Percentiles rank a stretch among this genome's conserved stretches.
Evolutionary conservation across 2,329 filamentous ascomycete species (phyloP).

Genomic region (Claviceps spartinae): DNA sequence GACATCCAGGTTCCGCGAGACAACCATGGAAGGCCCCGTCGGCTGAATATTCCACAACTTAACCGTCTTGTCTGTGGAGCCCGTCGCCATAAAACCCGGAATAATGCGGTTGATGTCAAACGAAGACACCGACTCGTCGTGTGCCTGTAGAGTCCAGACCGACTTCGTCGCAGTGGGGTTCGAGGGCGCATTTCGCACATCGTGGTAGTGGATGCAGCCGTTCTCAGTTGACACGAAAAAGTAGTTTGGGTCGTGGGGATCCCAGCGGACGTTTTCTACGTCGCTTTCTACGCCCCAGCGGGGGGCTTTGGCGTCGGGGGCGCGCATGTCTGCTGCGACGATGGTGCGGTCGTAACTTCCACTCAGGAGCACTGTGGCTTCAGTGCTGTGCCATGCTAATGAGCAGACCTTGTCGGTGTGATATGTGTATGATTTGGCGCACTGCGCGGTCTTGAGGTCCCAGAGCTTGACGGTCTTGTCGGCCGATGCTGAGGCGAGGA

Average conservation of each 20-base stretch:
- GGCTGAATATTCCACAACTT: conserved; percentile 90
- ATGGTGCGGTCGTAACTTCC: conserved; percentile 92
- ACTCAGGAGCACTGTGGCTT: conserved; percentile 78
- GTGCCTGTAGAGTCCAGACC: conserved; percentile 88
- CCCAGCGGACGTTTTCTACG: conserved; percentile 85
- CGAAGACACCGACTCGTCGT: conserved; percentile 80
- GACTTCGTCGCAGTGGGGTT: conserved; percentile 66
- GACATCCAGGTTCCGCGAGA: conserved; percentile 81
- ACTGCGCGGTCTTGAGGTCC: conserved; percentile 85
- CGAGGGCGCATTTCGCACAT: conserved; percentile 62
- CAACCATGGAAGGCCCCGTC: conserved; percentile 76
- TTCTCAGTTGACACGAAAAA: conserved; percentile 94
- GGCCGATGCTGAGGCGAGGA: conserved; percentile 86
- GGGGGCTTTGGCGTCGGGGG: conserved; percentile 66
- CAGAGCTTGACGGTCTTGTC: conserved; percentile 97
- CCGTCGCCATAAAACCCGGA: conserved; percentile 85
- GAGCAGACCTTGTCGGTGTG: conserved; percentile 98
- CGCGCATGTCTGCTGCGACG: conserved; percentile 91
- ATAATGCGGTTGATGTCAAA: conserved; percentile 87
- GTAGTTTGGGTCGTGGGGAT: conserved; percentile 81
- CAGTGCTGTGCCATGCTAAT: conserved; percentile 78
- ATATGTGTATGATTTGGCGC: conserved; percentile 88
- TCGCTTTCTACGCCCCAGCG: conserved; percentile 93
- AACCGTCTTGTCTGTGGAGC: conserved; percentile 85
- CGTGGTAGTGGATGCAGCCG: conserved; percentile 85